These are phyloP conservation scores for Metschnikowia picachoensis DNA, from an alignment of 805 yeast genomes.

Conservation along the genomic window DNA sequence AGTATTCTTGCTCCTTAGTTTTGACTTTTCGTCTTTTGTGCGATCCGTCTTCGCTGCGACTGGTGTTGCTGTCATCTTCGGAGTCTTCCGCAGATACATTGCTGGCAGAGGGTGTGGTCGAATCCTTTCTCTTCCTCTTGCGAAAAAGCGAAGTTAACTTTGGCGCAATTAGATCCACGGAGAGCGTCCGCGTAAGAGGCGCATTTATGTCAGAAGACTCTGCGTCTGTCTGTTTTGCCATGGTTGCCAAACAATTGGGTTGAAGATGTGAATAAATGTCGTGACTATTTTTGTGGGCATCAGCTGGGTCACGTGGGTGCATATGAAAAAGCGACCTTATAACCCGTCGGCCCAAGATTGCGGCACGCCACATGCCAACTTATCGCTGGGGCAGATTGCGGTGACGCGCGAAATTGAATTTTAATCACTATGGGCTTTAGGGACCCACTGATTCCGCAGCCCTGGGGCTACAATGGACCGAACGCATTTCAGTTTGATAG, in stretches of 20 bases:
- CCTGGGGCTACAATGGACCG: too few relatives aligned
- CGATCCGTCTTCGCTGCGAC: conserved; percentile 9
- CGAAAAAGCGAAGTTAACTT: conserved; percentile 27
- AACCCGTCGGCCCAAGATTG: conserved; percentile 2
- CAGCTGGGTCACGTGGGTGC: conserved; percentile 8
- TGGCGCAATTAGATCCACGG: conserved; percentile 40
- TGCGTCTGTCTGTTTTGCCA: conserved; percentile 9
- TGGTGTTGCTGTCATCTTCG: conserved; percentile 6
- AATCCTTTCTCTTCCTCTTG: conserved; percentile 18
- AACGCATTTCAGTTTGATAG: too few relatives aligned
- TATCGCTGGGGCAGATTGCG: conserved; percentile 1
- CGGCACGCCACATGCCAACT: neutral
- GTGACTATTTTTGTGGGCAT: conserved; percentile 9
- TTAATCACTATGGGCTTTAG: too few relatives aligned
- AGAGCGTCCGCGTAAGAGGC: conserved; percentile 32
- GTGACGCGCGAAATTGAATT: neutral
- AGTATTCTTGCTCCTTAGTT: conserved; percentile 27
- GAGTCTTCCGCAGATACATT: conserved; percentile 10
- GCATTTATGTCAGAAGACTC: conserved; percentile 9
- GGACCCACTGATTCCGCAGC: too few relatives aligned
- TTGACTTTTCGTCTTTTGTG: conserved; percentile 23
- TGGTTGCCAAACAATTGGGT: neutral
- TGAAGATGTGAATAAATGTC: neutral
- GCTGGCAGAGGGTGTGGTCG: conserved; percentile 8
- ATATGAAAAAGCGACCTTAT: conserved; percentile 5